Conservation (phyloP, 768 basidiomycete genomes). For the Amanita pseudoporphyria region DNA sequence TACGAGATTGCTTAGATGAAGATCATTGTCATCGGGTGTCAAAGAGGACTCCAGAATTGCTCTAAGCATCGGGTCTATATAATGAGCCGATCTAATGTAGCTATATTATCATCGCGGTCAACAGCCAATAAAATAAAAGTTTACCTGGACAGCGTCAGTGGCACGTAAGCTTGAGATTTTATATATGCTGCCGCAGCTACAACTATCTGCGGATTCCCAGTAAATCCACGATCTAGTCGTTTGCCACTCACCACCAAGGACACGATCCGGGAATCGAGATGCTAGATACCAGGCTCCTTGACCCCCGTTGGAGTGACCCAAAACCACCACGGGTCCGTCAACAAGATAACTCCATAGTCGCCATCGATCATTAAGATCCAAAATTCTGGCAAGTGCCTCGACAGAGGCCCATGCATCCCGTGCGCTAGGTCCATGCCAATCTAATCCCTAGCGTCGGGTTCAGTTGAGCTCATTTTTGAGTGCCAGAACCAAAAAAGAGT, state of each 20-base stretch:
- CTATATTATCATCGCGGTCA: background rate
- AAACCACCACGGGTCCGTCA: conserved; percentile 43
- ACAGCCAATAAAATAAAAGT: background rate
- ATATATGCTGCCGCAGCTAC: conserved; percentile 77
- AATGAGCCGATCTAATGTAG: conserved; percentile 56
- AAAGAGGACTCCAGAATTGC: conserved; percentile 67
- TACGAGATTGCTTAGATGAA: conserved; percentile 72
- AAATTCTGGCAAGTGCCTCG: conserved; percentile 41
- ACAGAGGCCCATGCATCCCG: conserved; percentile 59
- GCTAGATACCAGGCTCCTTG: conserved; percentile 83
- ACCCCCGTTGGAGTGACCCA: conserved; percentile 92
- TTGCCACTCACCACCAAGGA: conserved; percentile 42
- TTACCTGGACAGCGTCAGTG: conserved; percentile 56
- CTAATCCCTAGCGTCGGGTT: conserved; percentile 51
- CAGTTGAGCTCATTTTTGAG: conserved; percentile 1
- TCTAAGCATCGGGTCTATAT: conserved; percentile 63
- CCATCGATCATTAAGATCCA: conserved; percentile 29
- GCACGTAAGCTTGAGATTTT: conserved; percentile 82
- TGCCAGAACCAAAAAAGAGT: conserved; percentile 5
- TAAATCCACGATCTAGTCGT: background rate
- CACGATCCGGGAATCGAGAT: conserved; percentile 67
- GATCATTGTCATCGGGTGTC: conserved; percentile 80
- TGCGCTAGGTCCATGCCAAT: conserved; percentile 86
- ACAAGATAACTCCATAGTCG: conserved; percentile 27
- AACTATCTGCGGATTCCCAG: conserved; percentile 26